Conservation (phyloP, 1,284 basidiomycete species). For the Uromyces viciae-fabae region DNA sequence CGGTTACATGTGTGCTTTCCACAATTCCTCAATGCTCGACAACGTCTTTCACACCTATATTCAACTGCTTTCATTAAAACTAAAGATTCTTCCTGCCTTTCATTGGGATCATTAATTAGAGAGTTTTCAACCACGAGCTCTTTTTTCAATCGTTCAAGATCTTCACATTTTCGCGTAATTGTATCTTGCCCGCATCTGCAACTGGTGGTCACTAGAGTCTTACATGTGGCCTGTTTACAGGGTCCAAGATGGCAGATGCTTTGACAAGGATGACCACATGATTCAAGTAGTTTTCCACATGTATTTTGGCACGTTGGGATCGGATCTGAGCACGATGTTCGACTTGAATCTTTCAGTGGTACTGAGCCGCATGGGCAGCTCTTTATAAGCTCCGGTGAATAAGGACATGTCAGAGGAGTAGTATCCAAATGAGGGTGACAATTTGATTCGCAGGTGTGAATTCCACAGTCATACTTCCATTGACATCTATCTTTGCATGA, state of each 20-base stretch:
- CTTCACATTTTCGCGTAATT: conserved; percentile 28
- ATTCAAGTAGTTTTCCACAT: conserved; percentile 8
- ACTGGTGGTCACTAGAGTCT: conserved; percentile 22
- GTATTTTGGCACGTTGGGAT: conserved; percentile 27
- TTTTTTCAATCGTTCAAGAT: conserved; percentile 22
- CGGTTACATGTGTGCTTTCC: conserved; percentile 40
- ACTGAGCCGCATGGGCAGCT: conserved; percentile 33
- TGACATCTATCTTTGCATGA: conserved; percentile 20
- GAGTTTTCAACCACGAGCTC: conserved; percentile 7
- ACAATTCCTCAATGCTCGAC: conserved; percentile 33
- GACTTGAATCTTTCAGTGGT: not conserved
- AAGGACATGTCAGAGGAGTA: conserved; percentile 15
- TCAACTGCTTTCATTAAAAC: conserved; percentile 7
- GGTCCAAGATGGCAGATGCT: conserved; percentile 20
- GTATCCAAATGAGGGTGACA: conserved; percentile 36
- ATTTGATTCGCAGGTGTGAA: conserved; percentile 32
- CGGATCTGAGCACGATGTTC: conserved; percentile 21
- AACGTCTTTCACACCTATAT: conserved; percentile 29
- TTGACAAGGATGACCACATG: conserved; percentile 33
- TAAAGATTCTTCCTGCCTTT: not conserved
- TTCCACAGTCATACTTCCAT: conserved; percentile 34
- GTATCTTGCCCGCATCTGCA: conserved; percentile 34
- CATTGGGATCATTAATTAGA: not conserved
- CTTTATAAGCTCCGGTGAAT: conserved; percentile 7
- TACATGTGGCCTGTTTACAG: conserved; percentile 34